Percentiles rank a stretch among this genome's conserved stretches.
phyloP scores from a whole-genome alignment of 495 filamentous ascomycete genomes.

The Lasiosphaeriaceae sp. region DNA sequence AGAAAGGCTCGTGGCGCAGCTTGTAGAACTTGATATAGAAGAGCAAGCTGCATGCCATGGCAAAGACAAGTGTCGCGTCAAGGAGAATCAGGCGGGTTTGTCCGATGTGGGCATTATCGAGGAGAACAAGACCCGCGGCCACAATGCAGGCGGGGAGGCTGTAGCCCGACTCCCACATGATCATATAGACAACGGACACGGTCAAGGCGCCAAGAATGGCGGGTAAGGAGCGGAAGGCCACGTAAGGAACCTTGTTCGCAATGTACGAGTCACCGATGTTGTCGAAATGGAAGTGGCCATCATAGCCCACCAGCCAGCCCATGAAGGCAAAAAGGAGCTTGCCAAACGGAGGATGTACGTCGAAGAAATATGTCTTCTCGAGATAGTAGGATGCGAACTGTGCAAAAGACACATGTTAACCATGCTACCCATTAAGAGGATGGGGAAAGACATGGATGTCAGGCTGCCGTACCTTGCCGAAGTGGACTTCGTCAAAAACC shows the following conservation, averaged over 20 bases:
- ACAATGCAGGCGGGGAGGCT: conserved; percentile 88
- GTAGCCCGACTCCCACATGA: conserved; percentile 99
- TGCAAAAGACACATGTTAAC: conserved; percentile 6
- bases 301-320: conserved; percentile 93
- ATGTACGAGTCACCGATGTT: conserved; percentile 99
- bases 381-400: conserved; percentile 97
- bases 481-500: conserved; percentile 99
- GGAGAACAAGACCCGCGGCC: conserved; percentile 80
- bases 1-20: conserved; percentile 81
- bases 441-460: neutral
- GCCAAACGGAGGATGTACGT: conserved; percentile 97
- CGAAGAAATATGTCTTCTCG: conserved; percentile 98
- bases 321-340: conserved; percentile 87
- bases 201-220: conserved; percentile 88
- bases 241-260: conserved; percentile 92
- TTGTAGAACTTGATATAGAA: conserved; percentile 98
- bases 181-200: conserved; percentile 88
- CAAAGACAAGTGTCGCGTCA: conserved; percentile 88
- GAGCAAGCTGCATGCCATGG: conserved; percentile 90
- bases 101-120: conserved; percentile 98
- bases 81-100: conserved; percentile 94
- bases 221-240: conserved; percentile 91
- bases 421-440: neutral
- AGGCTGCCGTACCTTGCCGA: conserved; percentile 79
- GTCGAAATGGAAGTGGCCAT: conserved; percentile 96